Evolutionary conservation across 805 yeast genomes (phyloP).

Genomic region (Nakazawaea anatomiae): DNA sequence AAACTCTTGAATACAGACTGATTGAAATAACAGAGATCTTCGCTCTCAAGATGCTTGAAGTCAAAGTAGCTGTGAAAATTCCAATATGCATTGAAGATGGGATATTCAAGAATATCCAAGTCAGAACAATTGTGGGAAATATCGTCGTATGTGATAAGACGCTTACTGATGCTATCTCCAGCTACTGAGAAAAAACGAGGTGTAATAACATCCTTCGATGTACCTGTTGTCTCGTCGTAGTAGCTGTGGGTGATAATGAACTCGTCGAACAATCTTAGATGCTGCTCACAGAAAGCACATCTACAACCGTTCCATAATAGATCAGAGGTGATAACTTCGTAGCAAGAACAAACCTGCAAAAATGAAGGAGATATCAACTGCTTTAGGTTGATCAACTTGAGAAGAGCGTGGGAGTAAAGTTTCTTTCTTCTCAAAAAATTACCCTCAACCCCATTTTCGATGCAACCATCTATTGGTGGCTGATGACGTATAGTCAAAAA

Average conservation of each 20-base stretch:
- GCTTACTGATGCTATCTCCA: constrained; percentile 34
- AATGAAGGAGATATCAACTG: constrained; percentile 53
- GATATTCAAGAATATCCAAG: constrained; percentile 22
- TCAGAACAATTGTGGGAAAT: constrained; percentile 21
- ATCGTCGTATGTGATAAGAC: constrained; percentile 22
- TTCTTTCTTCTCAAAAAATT: constrained; percentile 56
- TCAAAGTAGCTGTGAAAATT: constrained; percentile 41
- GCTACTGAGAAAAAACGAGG: constrained; percentile 50
- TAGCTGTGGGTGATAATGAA: constrained; percentile 61
- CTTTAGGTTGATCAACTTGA: constrained; percentile 34
- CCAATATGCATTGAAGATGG: constrained; percentile 35
- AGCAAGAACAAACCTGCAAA: constrained; percentile 55
- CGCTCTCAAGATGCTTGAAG: constrained; percentile 32
- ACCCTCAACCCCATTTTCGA: constrained; percentile 68
- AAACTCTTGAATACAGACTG: constrained; percentile 36
- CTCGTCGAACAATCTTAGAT: constrained; percentile 48
- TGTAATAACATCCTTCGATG: constrained; percentile 55
- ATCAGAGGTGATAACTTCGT: constrained; percentile 66
- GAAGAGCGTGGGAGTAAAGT: constrained; percentile 43
- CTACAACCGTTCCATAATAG: constrained; percentile 75
- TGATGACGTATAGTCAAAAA: constrained; percentile 50
- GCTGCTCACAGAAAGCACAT: constrained; percentile 47
- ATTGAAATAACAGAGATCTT: constrained; percentile 34
- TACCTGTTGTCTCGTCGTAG: constrained; percentile 38
- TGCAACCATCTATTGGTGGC: constrained; percentile 51